Percentiles rank a stretch among this genome's conserved stretches.
phyloP scores from a whole-genome alignment of 2,329 filamentous ascomycete species.

The Tolypocladium guangdongense region DNA sequence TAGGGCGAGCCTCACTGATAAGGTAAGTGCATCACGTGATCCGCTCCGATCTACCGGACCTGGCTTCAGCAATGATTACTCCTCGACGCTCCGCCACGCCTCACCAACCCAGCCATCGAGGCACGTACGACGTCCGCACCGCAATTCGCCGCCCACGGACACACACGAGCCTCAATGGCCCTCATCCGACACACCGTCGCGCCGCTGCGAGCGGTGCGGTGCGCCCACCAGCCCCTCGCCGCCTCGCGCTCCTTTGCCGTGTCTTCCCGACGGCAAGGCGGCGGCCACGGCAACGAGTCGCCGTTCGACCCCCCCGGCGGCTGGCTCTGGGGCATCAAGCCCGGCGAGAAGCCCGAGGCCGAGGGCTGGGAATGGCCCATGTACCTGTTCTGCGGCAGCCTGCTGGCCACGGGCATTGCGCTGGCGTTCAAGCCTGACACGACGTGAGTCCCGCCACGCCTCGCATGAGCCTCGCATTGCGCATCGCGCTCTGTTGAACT shows the following conservation, averaged over 20 bases:
- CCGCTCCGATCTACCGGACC: background rate
- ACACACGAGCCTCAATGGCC: constrained; percentile 17
- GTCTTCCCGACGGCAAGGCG: constrained; percentile 29
- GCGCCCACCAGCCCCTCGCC: constrained; percentile 21
- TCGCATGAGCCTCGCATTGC: background rate
- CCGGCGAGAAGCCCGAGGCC: constrained; percentile 88
- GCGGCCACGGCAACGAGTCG: constrained; percentile 44
- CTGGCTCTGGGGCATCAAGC: constrained; percentile 90
- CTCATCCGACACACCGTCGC: constrained; percentile 24
- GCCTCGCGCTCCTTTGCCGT: constrained; percentile 30
- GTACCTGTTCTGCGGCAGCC: constrained; percentile 72
- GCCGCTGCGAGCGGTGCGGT: constrained; percentile 26
- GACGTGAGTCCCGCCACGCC: constrained; percentile 57
- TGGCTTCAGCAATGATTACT: background rate
- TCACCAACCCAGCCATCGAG: constrained; percentile 15
- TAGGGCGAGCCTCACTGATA: no score
- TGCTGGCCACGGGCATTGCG: constrained; percentile 63
- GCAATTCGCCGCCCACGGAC: constrained; percentile 6
- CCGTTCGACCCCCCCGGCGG: constrained; percentile 85
- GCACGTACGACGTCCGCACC: constrained; percentile 11
- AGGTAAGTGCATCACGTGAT: background rate
- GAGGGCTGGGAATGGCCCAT: constrained; percentile 92
- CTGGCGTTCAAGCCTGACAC: constrained; percentile 98
- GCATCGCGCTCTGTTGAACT: background rate
- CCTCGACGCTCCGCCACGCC: background rate